Evolutionary conservation across 352 stramenopile species (phyloP).

Genomic region (Globisporangium cystogenes): DNA sequence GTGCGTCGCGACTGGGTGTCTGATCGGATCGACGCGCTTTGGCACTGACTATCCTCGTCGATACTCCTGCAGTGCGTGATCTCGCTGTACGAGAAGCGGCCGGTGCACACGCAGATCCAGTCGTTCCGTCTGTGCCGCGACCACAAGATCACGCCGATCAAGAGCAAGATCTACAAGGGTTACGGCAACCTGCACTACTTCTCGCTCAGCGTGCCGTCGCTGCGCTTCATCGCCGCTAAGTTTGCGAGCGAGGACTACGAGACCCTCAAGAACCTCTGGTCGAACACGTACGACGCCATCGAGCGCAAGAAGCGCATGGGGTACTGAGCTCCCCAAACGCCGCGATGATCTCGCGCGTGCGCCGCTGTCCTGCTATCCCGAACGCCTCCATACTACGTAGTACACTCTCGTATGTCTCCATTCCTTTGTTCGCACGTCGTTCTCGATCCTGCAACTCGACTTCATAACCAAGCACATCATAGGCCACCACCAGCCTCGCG

Average conservation of each 20-base stretch:
- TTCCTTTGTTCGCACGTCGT: too few species aligned
- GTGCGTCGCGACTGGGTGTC: background rate
- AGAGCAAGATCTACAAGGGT: conserved; percentile 87
- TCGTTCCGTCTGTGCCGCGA: conserved; percentile 77
- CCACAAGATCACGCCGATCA: conserved; percentile 83
- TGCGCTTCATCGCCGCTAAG: conserved; percentile 78
- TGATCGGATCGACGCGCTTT: background rate
- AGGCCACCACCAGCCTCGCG: background rate
- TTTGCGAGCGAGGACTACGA: conserved; percentile 84
- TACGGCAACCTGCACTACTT: conserved; percentile 86
- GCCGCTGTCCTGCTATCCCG: too few species aligned
- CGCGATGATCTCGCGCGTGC: too few species aligned
- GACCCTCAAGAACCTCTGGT: conserved; percentile 78
- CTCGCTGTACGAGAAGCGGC: conserved; percentile 78
- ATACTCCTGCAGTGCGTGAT: conserved; percentile 58
- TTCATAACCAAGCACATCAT: too few species aligned
- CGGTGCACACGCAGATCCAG: conserved; percentile 79
- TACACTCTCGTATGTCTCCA: conserved; percentile 5
- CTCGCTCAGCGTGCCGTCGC: conserved; percentile 69
- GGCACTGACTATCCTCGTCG: background rate
- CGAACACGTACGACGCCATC: conserved; percentile 74
- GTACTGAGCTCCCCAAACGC: conserved; percentile 9
- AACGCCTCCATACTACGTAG: conserved; percentile 13
- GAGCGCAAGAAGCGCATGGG: conserved; percentile 78
- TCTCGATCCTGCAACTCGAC: too few species aligned